These are phyloP conservation scores for Beta corolliflora DNA, from an alignment of 179 eudicot genomes.

Conservation along the genomic window DNA sequence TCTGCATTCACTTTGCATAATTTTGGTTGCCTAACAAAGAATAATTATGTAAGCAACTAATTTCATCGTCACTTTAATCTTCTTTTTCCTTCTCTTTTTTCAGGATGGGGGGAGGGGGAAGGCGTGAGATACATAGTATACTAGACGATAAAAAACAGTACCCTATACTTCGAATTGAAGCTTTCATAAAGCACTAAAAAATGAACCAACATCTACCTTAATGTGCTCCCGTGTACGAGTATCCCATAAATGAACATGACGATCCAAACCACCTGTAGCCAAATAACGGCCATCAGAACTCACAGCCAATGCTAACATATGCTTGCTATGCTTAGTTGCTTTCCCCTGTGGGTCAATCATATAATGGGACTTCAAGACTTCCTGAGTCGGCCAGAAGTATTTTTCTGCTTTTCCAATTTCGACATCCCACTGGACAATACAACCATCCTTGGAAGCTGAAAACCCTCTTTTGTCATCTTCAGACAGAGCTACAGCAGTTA, in stretches of 20 bases:
- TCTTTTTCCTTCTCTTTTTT: background rate
- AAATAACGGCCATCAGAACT: conserved; percentile 92
- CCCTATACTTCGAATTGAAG: background rate
- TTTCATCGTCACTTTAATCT: background rate
- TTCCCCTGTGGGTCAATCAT: conserved; percentile 58
- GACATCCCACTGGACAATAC: conserved; percentile 82
- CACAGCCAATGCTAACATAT: conserved; percentile 71
- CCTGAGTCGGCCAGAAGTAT: conserved; percentile 78
- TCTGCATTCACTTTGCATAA: background rate
- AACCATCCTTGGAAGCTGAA: conserved; percentile 95
- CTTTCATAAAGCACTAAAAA: background rate
- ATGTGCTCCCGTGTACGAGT: conserved; percentile 75
- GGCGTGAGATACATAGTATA: background rate
- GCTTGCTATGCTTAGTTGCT: conserved; percentile 59
- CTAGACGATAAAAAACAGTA: background rate
- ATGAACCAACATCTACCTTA: conserved; percentile 51
- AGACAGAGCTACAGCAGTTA: conserved; percentile 76
- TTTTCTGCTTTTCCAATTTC: conserved; percentile 73
- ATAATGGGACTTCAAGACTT: conserved; percentile 72
- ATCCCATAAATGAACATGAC: conserved; percentile 97
- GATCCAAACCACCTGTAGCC: conserved; percentile 91
- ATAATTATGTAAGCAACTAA: background rate
- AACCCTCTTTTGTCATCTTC: conserved; percentile 80
- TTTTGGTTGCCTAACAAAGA: background rate
- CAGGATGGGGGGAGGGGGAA: no score